Evolutionary conservation across 1,139 yeast species (phyloP), one percentile per base, ranked within the genome.

Genomic region (Geotrichum fermentans): DNA sequence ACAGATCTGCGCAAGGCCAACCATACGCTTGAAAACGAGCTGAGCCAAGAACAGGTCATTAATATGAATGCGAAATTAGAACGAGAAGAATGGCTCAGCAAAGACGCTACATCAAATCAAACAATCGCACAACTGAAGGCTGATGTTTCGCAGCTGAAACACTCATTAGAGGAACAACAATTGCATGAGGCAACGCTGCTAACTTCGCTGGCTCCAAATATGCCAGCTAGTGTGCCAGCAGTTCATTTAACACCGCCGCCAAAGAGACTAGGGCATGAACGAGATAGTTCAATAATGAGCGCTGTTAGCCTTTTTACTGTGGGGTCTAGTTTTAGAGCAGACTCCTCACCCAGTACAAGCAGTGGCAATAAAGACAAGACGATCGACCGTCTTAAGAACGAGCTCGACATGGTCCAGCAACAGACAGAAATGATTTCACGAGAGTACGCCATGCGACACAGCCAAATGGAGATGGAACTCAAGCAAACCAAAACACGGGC

Each of bases 51-150:
- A 45, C 58, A 63, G 16, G 58, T 60, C 54, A 62, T 58, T 37
- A 56, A 61, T 45, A 60, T 66, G 42, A 64, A 66, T 45, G 62
- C 60, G 44, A 67, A 66, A 51, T 16, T 36, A 2, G n/a, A 21
- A 21, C 39, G n/a, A 11, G 58, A 60, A 34, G 56, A 50, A 37
- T 64, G 66, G 64, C 53, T 63, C 26, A 64, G 63, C 43, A 60
- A 60, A 46, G 63, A 63, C 32, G 57, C 57, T n/a, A 55, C 54
- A 8, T 58, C 58, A 40, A 58, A 57, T 42, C 56, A 56, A 24
- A 58, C 55, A 38, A 44, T 64, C 6, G 43, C 49, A 8, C 35
- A 43, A 18, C 53, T 60, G 21, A 52, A 41, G 24, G 36, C 40
- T 17, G 48, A 44, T 33, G 40, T 30, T 8, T 16, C 40, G 20